Percentiles rank a stretch among this genome's conserved stretches.
Conservation (phyloP, 2,329 filamentous ascomycete genomes). For the Cercospora sojina region DNA sequence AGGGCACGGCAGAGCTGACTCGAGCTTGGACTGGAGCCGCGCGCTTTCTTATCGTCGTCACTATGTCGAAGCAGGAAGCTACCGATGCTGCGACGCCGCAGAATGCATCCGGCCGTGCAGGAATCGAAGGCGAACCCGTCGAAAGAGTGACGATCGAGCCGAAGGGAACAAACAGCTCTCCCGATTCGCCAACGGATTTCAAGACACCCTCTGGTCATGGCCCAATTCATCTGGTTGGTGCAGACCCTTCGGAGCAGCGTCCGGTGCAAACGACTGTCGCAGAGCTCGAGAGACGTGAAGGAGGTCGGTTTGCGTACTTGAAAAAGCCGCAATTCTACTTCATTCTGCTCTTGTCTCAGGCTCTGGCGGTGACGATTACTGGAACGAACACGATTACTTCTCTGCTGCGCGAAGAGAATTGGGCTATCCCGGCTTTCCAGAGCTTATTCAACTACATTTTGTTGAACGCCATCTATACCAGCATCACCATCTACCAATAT, state of each 20-base stretch:
- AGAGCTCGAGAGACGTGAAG: conserved; percentile 42
- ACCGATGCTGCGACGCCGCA: conserved; percentile 8
- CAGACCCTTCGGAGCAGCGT: conserved; percentile 29
- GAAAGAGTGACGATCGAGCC: conserved; percentile 37
- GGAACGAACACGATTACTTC: conserved; percentile 86
- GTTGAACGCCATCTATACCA: conserved; percentile 77
- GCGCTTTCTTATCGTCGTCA: background rate
- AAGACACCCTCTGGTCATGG: conserved; percentile 35
- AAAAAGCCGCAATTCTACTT: conserved; percentile 84
- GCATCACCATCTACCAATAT: conserved; percentile 74
- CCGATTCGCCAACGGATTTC: conserved; percentile 25
- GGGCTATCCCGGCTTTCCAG: conserved; percentile 91
- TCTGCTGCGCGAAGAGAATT: conserved; percentile 66
- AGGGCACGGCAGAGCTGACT: background rate
- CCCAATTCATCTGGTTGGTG: conserved; percentile 38
- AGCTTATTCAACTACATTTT: conserved; percentile 92
- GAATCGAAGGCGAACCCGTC: conserved; percentile 13
- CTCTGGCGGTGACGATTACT: conserved; percentile 86
- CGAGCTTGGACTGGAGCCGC: background rate
- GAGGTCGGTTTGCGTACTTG: conserved; percentile 66
- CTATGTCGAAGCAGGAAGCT: conserved; percentile 13
- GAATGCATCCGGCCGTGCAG: conserved; percentile 10
- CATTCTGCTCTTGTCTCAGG: conserved; percentile 71
- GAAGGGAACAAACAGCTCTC: conserved; percentile 31
- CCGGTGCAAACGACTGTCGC: conserved; percentile 42